Conservation (phyloP, 805 yeast species). For the Saccharomyces eubayanus region DNA sequence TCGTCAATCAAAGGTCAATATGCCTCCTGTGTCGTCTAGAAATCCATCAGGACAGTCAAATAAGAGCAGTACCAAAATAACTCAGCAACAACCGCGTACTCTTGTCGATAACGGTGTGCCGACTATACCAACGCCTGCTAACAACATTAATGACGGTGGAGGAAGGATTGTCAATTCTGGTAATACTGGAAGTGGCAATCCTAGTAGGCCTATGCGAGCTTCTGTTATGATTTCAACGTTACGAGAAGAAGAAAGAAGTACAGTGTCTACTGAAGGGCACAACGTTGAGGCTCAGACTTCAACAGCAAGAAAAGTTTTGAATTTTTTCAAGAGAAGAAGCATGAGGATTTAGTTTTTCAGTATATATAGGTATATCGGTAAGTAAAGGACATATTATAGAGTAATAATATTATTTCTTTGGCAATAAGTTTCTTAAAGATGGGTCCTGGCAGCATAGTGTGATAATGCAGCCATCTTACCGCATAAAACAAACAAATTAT, state of each 20-base stretch:
- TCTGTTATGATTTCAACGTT: slow-evolving; percentile 9
- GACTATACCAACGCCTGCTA: neutral
- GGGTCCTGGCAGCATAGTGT: too few relatives aligned
- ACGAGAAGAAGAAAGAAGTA: neutral
- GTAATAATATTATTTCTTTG: neutral
- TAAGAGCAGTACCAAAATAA: neutral
- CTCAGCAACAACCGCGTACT: neutral
- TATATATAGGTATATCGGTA: neutral
- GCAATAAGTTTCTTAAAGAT: neutral
- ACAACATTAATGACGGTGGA: neutral
- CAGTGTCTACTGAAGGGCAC: slow-evolving; percentile 9
- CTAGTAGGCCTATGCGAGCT: neutral
- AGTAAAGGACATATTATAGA: neutral
- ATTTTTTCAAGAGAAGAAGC: slow-evolving; percentile 66
- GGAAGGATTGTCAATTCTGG: neutral
- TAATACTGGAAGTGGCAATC: neutral
- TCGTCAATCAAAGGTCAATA: neutral
- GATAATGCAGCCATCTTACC: too few relatives aligned
- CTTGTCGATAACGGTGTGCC: neutral
- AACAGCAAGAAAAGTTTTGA: slow-evolving; percentile 71
- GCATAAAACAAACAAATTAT: too few relatives aligned
- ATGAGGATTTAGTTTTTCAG: slow-evolving; percentile 23
- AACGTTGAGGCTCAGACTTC: slow-evolving; percentile 41
- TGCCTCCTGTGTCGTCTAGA: neutral
- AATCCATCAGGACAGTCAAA: neutral